Evolutionary conservation across 192 early-diverging fungal genomes (phyloP), one percentile per base, ranked within the genome.

Genomic region (Rhizoclosmatium globosum): DNA sequence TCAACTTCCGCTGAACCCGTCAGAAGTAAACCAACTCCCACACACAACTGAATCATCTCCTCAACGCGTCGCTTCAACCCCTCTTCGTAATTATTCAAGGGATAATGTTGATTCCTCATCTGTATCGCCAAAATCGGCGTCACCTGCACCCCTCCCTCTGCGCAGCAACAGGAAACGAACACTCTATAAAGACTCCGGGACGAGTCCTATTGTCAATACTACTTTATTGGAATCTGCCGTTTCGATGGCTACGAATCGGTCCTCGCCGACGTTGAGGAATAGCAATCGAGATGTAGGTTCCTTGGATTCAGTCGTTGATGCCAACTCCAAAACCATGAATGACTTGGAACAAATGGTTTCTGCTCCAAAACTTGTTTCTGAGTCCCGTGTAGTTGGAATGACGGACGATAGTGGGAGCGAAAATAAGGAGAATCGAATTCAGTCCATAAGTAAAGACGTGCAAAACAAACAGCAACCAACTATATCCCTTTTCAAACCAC

Each of bases 111-210:
- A 2, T 41, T 19, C 45, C 42, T 47, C 66, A 71, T 53, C 46
- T 39, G 21, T 7, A 31, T 6, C 38, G 23, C 21, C 46, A 21
- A 57, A 42, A 44, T 23, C 47, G 2, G 21, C 47, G 21, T 4
- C 15, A 23, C 4, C 66, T 17, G 38, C 2, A 56, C 31, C 31
- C 31, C 31, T 31, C 31, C 31, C 31, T 31, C 31, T 31, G 31
- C 31, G 69, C 50, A 23, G 47, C 69, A 21, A 2, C 65, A 45
- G 39, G 3, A 41, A 31, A 31, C 31, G 31, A 41, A 31, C 39
- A 38, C 21, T 71, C 13, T 56, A 31, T 48, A 71, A 71, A 38
- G 69, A 71, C 38, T 56, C 69, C 13, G 47, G 43, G 53, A 71
- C 69, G 53, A 56, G 47, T 56, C 69, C 69, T 9, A 53, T 71